Conservation (phyloP, 768 basidiomycete species). For the Vishniacozyma victoriae region DNA sequence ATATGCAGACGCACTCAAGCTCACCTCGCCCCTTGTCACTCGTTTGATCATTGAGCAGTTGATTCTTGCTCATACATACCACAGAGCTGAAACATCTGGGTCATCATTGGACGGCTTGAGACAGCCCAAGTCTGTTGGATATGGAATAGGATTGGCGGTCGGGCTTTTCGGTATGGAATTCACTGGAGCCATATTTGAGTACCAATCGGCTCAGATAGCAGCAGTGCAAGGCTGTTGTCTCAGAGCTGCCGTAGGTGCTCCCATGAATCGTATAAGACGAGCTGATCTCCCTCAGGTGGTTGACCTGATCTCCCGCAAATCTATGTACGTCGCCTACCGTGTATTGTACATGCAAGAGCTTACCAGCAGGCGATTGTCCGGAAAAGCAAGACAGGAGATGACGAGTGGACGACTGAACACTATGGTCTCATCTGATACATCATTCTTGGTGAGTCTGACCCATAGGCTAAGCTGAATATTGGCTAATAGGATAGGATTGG, state of each 20-base stretch:
- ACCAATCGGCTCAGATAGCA: neutral
- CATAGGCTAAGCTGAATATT: too few relatives aligned
- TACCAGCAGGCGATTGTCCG: slow-evolving; percentile 53
- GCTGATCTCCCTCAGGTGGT: slow-evolving; percentile 29
- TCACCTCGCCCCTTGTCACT: slow-evolving; percentile 47
- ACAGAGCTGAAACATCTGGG: slow-evolving; percentile 42
- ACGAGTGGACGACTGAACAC: slow-evolving; percentile 65
- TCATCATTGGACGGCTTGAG: slow-evolving; percentile 12
- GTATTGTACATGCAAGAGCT: neutral
- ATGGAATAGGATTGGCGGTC: slow-evolving; percentile 59
- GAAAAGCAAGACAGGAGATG: slow-evolving; percentile 56
- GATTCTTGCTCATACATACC: slow-evolving; percentile 29
- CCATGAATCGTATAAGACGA: neutral
- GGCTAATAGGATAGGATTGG: neutral
- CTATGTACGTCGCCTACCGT: slow-evolving; percentile 46
- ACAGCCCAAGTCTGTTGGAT: slow-evolving; percentile 55
- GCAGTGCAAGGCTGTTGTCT: slow-evolving; percentile 2
- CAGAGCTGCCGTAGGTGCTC: slow-evolving; percentile 2
- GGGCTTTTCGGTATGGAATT: slow-evolving; percentile 55
- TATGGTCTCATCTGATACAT: slow-evolving; percentile 60
- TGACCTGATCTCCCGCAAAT: slow-evolving; percentile 47
- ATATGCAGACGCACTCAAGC: slow-evolving; percentile 51
- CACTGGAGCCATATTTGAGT: neutral
- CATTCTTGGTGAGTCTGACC: slow-evolving; percentile 53
- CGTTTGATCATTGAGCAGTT: slow-evolving; percentile 3